These are phyloP conservation scores for Filobasidium floriforme DNA, from an alignment of 768 basidiomycete species.

Conservation along the genomic window DNA sequence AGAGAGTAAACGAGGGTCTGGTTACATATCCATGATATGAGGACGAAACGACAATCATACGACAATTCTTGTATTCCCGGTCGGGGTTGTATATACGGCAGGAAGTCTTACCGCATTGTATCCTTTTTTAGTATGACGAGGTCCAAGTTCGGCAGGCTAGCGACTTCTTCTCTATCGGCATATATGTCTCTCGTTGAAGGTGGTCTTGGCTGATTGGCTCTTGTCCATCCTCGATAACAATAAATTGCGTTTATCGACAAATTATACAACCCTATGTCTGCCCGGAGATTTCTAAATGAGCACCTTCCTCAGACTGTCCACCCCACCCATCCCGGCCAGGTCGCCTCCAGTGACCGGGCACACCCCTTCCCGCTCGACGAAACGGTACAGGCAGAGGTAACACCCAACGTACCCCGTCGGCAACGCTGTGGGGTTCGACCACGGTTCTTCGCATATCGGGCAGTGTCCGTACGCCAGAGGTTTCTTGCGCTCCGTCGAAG, in stretches of 20 bases:
- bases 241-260: too few relatives aligned
- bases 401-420: conserved; percentile 94
- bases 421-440: conserved; percentile 79
- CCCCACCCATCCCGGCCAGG: conserved; percentile 46
- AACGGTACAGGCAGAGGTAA: conserved; percentile 79
- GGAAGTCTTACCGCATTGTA: too few relatives aligned
- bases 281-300: conserved; percentile 40
- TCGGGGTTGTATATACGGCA: too few relatives aligned
- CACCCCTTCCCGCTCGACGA: conserved; percentile 65
- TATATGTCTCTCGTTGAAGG: too few relatives aligned
- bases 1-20: conserved; percentile 13
- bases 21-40: neutral
- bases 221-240: too few relatives aligned
- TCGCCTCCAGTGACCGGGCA: conserved; percentile 84
- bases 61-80: too few relatives aligned
- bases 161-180: too few relatives aligned
- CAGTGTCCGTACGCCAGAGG: conserved; percentile 75
- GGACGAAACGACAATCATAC: too few relatives aligned
- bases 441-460: conserved; percentile 63
- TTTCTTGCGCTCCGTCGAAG: conserved; percentile 52
- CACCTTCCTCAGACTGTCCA: conserved; percentile 81
- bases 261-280: too few relatives aligned
- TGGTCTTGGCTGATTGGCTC: too few relatives aligned
- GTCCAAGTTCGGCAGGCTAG: too few relatives aligned
- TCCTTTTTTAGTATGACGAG: too few relatives aligned